Conservation (phyloP, 805 yeast genomes). For the Pichia californica region DNA sequence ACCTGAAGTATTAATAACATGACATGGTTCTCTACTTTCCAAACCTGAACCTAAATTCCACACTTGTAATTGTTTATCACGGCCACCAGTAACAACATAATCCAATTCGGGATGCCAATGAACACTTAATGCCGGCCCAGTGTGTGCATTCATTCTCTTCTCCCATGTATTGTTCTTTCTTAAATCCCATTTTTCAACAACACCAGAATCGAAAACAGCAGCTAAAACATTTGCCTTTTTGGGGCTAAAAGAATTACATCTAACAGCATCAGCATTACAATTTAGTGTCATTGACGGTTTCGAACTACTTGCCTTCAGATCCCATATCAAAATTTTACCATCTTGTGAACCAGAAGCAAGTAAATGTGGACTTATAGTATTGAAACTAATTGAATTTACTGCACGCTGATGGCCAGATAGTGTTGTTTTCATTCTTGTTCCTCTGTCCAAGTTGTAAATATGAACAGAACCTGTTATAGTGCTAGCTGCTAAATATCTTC, state of each 20-base stretch:
- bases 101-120: slow-evolving; percentile 86
- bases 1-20: slow-evolving; percentile 64
- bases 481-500: slow-evolving; percentile 37
- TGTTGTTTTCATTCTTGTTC: slow-evolving; percentile 24
- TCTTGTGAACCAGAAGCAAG: slow-evolving; percentile 70
- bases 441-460: slow-evolving; percentile 26
- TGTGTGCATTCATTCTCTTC: slow-evolving; percentile 75
- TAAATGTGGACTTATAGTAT: slow-evolving; percentile 32
- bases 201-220: slow-evolving; percentile 84
- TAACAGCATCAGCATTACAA: slow-evolving; percentile 66
- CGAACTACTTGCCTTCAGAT: slow-evolving; percentile 42
- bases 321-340: slow-evolving; percentile 75
- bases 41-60: slow-evolving; percentile 52
- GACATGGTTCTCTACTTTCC: slow-evolving; percentile 52
- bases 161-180: slow-evolving; percentile 60
- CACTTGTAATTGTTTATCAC: slow-evolving; percentile 76
- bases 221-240: slow-evolving; percentile 54
- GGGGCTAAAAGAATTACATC: slow-evolving; percentile 48
- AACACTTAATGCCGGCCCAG: slow-evolving; percentile 82
- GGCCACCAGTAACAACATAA: slow-evolving; percentile 83
- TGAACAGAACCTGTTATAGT: slow-evolving; percentile 43
- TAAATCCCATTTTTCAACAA: slow-evolving; percentile 81
- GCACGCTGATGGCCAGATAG: slow-evolving; percentile 40
- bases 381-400: slow-evolving; percentile 39
- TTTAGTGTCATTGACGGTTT: slow-evolving; percentile 46